Base-by-base conservation (phyloP, 169 alveolate species). In the Toxoplasma gondii region DNA sequence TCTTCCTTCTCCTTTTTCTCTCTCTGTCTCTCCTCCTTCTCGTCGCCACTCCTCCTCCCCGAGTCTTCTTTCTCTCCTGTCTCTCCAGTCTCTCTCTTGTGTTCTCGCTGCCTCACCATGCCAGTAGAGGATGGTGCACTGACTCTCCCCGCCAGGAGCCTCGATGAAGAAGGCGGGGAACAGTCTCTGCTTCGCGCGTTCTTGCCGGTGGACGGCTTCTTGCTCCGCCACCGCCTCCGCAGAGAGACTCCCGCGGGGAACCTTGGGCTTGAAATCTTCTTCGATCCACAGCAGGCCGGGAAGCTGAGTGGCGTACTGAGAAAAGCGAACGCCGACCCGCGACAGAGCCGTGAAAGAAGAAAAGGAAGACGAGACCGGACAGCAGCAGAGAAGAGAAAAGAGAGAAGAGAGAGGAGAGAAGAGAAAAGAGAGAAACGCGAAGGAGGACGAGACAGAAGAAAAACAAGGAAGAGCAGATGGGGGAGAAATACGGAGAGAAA, bases 221-320 rank as follows among this genome's bases (percentile, higher is more conserved):
- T 69, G 87, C 38, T 44, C 69, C n/a, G 92, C 83, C 1, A 36
- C 58, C 38, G 45, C 31, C 5, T 44, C 92, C 0, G 83, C 64
- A 5, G 92, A 53, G 39, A 67, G 81, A 49, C n/a, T 5, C 81
- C 44, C 54, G 43, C 22, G 43, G 9, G 84, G 84, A 12, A 44
- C 44, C 5, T 41, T 24, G 64, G 90, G 90, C 53, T 34, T 7
- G 49, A 90, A 69, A 31, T 64, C 74, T 27, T 90, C 93, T 49
- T 64, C 86, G 27, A 90, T 90, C 93, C 93, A 90, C 43, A 90
- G 54, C 43, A 90, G 45, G 16, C 93, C 93, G 12, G 93, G 93
- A n/a, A 90, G 93, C 0, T 74, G 38, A 44, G 29, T 44, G 45
- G 31, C 93, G 49, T 90, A 90, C 93, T 90, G 93, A n/a, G 45